Base-by-base conservation (phyloP, 768 basidiomycete species). In the Polyporus arcularius region DNA sequence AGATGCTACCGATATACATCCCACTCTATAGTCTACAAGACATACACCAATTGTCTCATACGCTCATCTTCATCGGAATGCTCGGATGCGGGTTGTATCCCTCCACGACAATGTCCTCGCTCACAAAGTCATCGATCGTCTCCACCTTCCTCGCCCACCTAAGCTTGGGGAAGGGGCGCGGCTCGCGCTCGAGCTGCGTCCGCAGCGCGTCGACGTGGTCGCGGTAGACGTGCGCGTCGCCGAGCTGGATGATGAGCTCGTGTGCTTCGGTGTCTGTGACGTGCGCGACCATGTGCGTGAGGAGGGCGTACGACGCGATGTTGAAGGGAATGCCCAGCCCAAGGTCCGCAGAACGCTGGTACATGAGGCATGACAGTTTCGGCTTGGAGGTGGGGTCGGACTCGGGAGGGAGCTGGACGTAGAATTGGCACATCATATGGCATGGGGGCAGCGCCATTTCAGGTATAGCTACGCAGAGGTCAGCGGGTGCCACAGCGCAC, bases 381-480 rank as follows among this genome's bases (percentile, higher is more conserved):
- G 88, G 89, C 65, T 85, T 87, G 16, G 73, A 67, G 26, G 65
- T 42, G 1, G 85, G 80, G 16, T 79, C 68, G 14, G 74, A 67
- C 0, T 80, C 65, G 4, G 85, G 75, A 0, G 96, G 91, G 39
- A 96, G 87, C 70, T 94, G 90, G 39, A 99, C 96, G 78, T 94
- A 98, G 82, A 99, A 99, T 72, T 99, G 97, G 76, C 95, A 98
- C 75, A 98, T 89, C 86, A 98, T 90, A 76, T 98, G 97, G 74
- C 97, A 99, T 0, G 97, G 97, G 0, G 97, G 97, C 0, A 99
- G 85, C 0, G 97, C 97, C 97, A 98, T 99, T 41, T 84, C 80
- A 0, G 88, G 85, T 28, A 99, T 90, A 74, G 97, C 96, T 98
- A 68, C 11, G 31, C 5, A 18, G 11, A 5, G 12, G 32, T 30